phyloP scores from a whole-genome alignment of 2,329 filamentous ascomycete genomes.

The Diaporthe eres region DNA sequence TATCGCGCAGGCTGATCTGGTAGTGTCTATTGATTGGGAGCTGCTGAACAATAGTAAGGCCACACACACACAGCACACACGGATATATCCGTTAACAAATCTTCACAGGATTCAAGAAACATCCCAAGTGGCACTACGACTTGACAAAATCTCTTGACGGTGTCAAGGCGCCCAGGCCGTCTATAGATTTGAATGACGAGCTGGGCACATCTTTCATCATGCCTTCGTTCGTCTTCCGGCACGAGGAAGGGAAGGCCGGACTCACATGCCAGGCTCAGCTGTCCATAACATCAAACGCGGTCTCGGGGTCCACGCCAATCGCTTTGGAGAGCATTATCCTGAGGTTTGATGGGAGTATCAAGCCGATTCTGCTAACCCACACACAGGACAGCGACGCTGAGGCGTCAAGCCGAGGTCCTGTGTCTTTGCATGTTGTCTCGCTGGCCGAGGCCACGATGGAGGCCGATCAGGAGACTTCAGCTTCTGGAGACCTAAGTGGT shows the following conservation, averaged over 20 bases:
- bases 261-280: constrained; percentile 72
- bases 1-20: constrained; percentile 66
- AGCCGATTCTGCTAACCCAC: constrained; percentile 67
- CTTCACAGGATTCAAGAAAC: constrained; percentile 65
- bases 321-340: constrained; percentile 66
- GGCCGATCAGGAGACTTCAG: constrained; percentile 47
- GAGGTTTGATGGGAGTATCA: constrained; percentile 70
- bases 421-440: constrained; percentile 48
- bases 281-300: constrained; percentile 68
- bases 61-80: background rate
- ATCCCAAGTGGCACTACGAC: constrained; percentile 73
- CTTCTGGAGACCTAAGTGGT: constrained; percentile 46
- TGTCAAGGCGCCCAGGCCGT: constrained; percentile 60
- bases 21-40: constrained; percentile 76
- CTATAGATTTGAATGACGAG: constrained; percentile 65
- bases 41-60: constrained; percentile 71
- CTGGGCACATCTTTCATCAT: constrained; percentile 67
- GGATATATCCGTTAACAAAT: constrained; percentile 43
- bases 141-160: constrained; percentile 69
- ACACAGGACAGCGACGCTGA: constrained; percentile 38
- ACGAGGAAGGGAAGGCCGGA: constrained; percentile 60
- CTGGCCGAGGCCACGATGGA: constrained; percentile 49
- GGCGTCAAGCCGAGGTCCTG: constrained; percentile 29
- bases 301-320: constrained; percentile 65
- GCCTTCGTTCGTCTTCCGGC: constrained; percentile 52